Evolutionary conservation across 2,329 filamentous ascomycete species (phyloP).

Genomic region (Epichloe gansuensis): DNA sequence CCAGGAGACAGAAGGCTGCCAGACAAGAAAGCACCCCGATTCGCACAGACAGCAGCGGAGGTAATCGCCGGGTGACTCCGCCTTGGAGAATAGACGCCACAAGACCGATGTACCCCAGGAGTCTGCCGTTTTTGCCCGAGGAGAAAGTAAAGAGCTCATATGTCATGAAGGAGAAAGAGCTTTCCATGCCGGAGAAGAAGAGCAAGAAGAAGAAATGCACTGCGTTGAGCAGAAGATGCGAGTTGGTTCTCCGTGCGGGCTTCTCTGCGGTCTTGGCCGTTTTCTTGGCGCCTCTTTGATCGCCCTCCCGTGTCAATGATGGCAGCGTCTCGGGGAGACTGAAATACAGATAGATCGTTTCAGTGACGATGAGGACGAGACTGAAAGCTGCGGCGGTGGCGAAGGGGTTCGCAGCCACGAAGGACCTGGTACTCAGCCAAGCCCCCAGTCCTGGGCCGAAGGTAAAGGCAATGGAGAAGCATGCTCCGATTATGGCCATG

Average conservation of each 20-base stretch:
- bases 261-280: conserved; percentile 12
- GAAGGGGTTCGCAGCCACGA: conserved; percentile 81
- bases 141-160: conserved; percentile 82
- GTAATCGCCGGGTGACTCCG: conserved; percentile 72
- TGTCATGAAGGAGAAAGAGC: conserved; percentile 93
- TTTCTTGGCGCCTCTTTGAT: conserved; percentile 15
- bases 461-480: conserved; percentile 95
- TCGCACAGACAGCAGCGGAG: conserved; percentile 68
- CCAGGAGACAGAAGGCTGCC: conserved; percentile 67
- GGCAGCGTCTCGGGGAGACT: conserved; percentile 80
- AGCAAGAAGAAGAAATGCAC: conserved; percentile 86
- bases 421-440: conserved; percentile 63
- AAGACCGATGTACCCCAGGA: conserved; percentile 84
- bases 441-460: conserved; percentile 90
- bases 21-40: conserved; percentile 68
- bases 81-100: conserved; percentile 88
- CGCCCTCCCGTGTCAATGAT: conserved; percentile 28
- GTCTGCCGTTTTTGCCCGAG: conserved; percentile 65
- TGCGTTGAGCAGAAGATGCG: conserved; percentile 66
- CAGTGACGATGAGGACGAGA: conserved; percentile 67
- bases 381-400: conserved; percentile 84
- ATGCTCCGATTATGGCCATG: conserved; percentile 92
- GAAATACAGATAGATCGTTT: conserved; percentile 79
- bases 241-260: conserved; percentile 55
- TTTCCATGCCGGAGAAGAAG: conserved; percentile 97